phyloP scores from a whole-genome alignment of 306 rosid species.

The Biancaea sappan region DNA sequence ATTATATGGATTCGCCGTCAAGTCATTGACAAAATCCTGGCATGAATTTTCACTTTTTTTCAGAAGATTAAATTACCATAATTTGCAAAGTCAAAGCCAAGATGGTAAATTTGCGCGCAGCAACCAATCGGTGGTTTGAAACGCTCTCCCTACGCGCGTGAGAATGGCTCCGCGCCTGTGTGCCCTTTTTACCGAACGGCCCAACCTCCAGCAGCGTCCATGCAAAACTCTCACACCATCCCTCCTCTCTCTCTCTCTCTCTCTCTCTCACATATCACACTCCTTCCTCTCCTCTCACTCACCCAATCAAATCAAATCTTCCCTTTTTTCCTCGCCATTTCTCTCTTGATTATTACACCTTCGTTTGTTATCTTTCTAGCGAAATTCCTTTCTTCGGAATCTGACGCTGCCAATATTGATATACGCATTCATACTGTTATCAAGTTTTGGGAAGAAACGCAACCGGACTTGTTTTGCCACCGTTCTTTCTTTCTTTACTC shows the following conservation, averaged over 20 bases:
- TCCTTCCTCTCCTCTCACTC: constrained; percentile 1
- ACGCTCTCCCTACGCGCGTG: constrained; percentile 34
- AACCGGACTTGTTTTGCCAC: not conserved
- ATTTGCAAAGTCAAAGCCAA: not conserved
- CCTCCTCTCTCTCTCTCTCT: not conserved
- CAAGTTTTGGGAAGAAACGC: constrained; percentile 21
- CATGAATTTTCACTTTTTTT: not conserved
- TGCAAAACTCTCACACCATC: constrained; percentile 45
- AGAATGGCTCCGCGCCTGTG: not conserved
- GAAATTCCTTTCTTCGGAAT: not conserved
- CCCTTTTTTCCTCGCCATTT: not conserved
- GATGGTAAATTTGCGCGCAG: not conserved
- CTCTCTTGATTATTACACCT: not conserved
- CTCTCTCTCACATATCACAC: constrained; percentile 20
- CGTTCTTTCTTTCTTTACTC: not conserved
- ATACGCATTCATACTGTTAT: not conserved
- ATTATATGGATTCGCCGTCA: no score
- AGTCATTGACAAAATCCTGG: no score
- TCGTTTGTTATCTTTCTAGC: not conserved
- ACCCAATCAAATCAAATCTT: not conserved
- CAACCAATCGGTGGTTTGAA: not conserved
- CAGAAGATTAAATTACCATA: not conserved
- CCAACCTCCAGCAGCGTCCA: constrained; percentile 41
- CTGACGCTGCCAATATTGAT: not conserved
- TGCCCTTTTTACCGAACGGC: constrained; percentile 36